A percentile compares a stretch with the other conserved stretches of the same genome.
Conservation (phyloP, 2,329 filamentous ascomycete genomes). For the Pseudogymnoascus sp. region DNA sequence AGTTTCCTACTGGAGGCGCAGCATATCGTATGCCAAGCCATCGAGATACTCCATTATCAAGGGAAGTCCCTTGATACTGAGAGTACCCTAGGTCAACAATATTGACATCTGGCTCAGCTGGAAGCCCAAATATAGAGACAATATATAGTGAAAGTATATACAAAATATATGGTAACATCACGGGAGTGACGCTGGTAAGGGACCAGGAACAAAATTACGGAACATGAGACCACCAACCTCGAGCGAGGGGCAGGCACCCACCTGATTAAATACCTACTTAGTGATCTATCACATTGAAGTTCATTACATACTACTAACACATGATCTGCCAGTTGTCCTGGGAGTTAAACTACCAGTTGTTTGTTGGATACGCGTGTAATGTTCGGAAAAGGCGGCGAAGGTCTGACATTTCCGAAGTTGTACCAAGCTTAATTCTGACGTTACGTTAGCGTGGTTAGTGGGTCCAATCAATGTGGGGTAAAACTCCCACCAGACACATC, state of each 20-base stretch:
- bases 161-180: neutral
- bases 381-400: neutral
- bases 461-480: neutral
- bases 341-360: too few relatives aligned
- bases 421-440: constrained; percentile 6
- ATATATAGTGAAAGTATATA: neutral
- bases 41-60: constrained; percentile 52
- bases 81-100: constrained; percentile 59
- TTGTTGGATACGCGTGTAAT: neutral
- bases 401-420: neutral
- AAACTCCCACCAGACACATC: neutral
- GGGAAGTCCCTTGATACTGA: constrained; percentile 51
- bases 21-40: constrained; percentile 74
- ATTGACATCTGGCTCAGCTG: neutral
- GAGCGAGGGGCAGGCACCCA: neutral
- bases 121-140: neutral
- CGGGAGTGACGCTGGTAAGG: neutral
- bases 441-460: neutral
- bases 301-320: neutral
- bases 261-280: constrained; percentile 1
- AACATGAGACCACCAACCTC: neutral
- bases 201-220: neutral
- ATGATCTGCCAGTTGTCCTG: too few relatives aligned
- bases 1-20: constrained; percentile 54
- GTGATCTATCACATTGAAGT: neutral